phyloP scores from a whole-genome alignment of 108 stramenopile genomes.

The Phaeodactylum tricornutum region DNA sequence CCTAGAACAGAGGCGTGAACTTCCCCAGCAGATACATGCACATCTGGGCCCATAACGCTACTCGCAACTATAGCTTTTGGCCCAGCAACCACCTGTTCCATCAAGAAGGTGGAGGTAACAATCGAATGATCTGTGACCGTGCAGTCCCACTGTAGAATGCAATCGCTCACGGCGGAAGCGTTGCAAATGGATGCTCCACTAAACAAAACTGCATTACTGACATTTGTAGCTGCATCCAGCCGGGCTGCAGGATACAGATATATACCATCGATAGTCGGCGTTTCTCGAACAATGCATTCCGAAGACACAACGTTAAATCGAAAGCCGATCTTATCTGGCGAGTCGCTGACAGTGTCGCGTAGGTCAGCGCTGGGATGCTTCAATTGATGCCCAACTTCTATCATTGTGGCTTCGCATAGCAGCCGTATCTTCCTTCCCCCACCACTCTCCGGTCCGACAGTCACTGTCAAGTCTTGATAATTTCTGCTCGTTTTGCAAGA shows the following conservation, averaged over 20 bases:
- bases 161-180: conserved; percentile 36
- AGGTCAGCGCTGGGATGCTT: conserved; percentile 5
- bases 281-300: conserved; percentile 41
- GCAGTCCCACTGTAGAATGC: conserved; percentile 63
- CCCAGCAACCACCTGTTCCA: conserved; percentile 58
- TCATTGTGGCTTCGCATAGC: conserved; percentile 46
- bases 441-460: conserved; percentile 74
- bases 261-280: conserved; percentile 39
- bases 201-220: conserved; percentile 41
- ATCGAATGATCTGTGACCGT: conserved; percentile 35
- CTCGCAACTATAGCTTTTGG: conserved; percentile 55
- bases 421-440: conserved; percentile 40
- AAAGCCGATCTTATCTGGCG: not conserved
- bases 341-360: not conserved
- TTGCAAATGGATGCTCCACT: conserved; percentile 33
- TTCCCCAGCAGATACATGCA: conserved; percentile 74
- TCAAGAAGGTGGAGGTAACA: conserved; percentile 42
- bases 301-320: conserved; percentile 35
- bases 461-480: conserved; percentile 28
- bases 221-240: conserved; percentile 47
- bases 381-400: conserved; percentile 47
- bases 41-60: conserved; percentile 76
- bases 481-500: conserved; percentile 6
- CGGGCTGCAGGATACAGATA: conserved; percentile 34
- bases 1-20: conserved; percentile 72